Base-by-base conservation (phyloP, 2,329 filamentous ascomycete species). In the Neobulgaria alba region DNA sequence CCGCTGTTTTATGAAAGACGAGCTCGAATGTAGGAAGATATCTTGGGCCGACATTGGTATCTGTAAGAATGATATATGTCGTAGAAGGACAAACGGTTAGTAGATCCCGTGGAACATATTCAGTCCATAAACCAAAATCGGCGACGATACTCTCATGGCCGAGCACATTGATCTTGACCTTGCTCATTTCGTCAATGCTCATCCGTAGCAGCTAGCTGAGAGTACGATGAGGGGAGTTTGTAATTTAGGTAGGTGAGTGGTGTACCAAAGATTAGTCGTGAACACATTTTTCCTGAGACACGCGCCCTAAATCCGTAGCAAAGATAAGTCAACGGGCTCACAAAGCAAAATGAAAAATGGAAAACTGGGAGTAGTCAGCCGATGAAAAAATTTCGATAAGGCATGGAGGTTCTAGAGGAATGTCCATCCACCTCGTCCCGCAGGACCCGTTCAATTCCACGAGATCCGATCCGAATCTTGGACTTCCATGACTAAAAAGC, bases 61-160 rank as follows among this genome's bases (percentile, higher is more conserved):
- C 92, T 62, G 92, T 96, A 57, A 98, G 85, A 47, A 98, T 80
- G 44, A 96, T 83, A 62, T 96, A 98, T 46, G 90, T 96, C 14
- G 88, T 92, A 15, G 89, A 92, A 37, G 75, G 65, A 46, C 92
- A 70, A 60, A 82, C 84, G 41, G 73, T 66, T 48, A 96, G 70
- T 42, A 98, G 73, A 64, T 98, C 90, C 52, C 79, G 67, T 39
- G 80, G 79, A 48, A 96, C 80, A 61, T 85, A 92, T 58, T 75
- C 74, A 48, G 82, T 76, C 86, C 89, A 95, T 41, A 98, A 76
- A 50, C 83, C 86, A 61, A 94, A 87, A 61, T 95, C 87, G 57
- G 95, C 82, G 49, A 95, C 72, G 54, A 98, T 96, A 57, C 82
- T 83, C 54, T 95, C 86, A 57, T 85, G 84, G 52, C 88, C 88